phyloP scores from a whole-genome alignment of 1,284 basidiomycete genomes.

The Takashimella koratensis region DNA sequence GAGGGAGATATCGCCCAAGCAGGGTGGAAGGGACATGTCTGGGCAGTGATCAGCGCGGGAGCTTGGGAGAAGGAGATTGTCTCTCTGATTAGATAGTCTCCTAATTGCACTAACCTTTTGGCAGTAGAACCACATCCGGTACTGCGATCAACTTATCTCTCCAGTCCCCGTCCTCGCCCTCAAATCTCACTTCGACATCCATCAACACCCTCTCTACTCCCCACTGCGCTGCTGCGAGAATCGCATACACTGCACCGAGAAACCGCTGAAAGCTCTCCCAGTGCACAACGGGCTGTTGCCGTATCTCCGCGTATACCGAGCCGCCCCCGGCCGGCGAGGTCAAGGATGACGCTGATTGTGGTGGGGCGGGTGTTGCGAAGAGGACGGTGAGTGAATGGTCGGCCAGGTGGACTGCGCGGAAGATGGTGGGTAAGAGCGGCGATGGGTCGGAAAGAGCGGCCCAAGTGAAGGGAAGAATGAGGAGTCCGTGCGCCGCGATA shows the following conservation, averaged over 20 bases:
- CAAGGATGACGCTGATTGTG: background rate
- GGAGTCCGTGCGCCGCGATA: conserved; percentile 14
- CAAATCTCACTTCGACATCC: conserved; percentile 44
- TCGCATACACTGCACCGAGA: conserved; percentile 42
- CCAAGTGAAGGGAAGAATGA: conserved; percentile 38
- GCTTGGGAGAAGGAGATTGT: no score
- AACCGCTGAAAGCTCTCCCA: conserved; percentile 41
- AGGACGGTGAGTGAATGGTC: conserved; percentile 23
- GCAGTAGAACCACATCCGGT: conserved; percentile 10
- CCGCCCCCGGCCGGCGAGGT: background rate
- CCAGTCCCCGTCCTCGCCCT: conserved; percentile 31
- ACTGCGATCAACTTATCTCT: conserved; percentile 15
- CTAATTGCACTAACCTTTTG: conserved; percentile 22
- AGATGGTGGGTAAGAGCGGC: conserved; percentile 22
- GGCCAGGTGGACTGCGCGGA: conserved; percentile 17
- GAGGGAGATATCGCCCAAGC: no score
- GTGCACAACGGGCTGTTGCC: conserved; percentile 15
- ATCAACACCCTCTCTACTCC: conserved; percentile 32
- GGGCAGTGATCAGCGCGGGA: no score
- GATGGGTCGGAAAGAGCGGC: conserved; percentile 20
- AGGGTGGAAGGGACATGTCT: no score
- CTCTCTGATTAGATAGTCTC: no score
- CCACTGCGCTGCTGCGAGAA: conserved; percentile 40
- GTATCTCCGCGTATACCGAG: conserved; percentile 21
- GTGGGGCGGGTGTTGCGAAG: conserved; percentile 24